These are phyloP conservation scores for Agrostemma githago DNA, from an alignment of 148 eudicot genomes.

Conservation along the genomic window DNA sequence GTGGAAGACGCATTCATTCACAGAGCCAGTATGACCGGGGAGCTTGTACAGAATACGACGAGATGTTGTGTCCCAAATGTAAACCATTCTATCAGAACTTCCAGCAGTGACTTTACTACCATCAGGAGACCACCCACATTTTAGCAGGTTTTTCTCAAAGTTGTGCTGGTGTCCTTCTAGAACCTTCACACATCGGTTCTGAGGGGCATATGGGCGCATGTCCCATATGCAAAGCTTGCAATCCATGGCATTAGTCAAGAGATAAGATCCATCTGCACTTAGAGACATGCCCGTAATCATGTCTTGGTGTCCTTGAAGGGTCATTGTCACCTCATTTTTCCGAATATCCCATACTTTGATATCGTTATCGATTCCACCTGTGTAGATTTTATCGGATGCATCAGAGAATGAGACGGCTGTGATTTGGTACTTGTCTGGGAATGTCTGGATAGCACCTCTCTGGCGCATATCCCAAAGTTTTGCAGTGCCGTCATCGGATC, in stretches of 20 bases:
- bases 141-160: constrained; percentile 86
- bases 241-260: constrained; percentile 91
- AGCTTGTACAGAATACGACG: constrained; percentile 83
- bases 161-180: constrained; percentile 95
- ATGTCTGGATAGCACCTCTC: constrained; percentile 91
- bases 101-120: constrained; percentile 96
- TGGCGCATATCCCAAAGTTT: constrained; percentile 99
- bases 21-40: constrained; percentile 92
- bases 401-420: constrained; percentile 94
- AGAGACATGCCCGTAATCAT: constrained; percentile 93
- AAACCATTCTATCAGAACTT: constrained; percentile 94
- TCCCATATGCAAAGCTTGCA: constrained; percentile 89
- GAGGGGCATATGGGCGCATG: constrained; percentile 97
- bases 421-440: constrained; percentile 90
- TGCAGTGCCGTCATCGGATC: constrained; percentile 96
- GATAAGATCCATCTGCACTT: constrained; percentile 95
- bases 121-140: constrained; percentile 94
- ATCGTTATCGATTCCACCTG: constrained; percentile 83
- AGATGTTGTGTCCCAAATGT: constrained; percentile 93
- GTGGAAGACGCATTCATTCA: constrained; percentile 85
- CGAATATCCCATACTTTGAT: constrained; percentile 94
- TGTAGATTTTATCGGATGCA: constrained; percentile 89
- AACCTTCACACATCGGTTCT: constrained; percentile 86
- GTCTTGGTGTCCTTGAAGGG: constrained; percentile 84
- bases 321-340: constrained; percentile 87